Conservation (phyloP, 371 early-diverging fungal genomes). For the Lichtheimia ornata region DNA sequence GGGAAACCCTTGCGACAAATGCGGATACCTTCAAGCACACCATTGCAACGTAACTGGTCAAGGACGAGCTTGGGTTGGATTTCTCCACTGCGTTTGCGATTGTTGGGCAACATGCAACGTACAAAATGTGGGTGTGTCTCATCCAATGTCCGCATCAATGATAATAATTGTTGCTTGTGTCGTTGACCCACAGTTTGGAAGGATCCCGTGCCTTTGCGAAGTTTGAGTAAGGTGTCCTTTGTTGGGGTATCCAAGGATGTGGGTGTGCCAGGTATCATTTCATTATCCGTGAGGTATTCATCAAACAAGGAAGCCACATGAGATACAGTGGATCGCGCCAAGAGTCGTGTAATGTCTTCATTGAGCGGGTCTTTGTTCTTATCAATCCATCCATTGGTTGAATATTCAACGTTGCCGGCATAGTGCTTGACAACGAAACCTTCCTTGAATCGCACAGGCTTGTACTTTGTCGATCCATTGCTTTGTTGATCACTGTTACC, state of each 20-base stretch:
- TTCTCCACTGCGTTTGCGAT: constrained; percentile 87
- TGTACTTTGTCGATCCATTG: constrained; percentile 66
- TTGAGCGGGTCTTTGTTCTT: constrained; percentile 99
- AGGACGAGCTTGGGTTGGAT: constrained; percentile 87
- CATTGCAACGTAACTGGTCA: constrained; percentile 98
- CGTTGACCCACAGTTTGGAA: constrained; percentile 97
- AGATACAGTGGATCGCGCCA: constrained; percentile 82
- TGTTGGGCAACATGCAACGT: constrained; percentile 99
- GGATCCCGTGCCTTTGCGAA: constrained; percentile 67
- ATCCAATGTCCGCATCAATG: constrained; percentile 90
- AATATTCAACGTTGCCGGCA: constrained; percentile 98
- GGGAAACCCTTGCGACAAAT: constrained; percentile 99
- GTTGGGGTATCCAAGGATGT: constrained; percentile 3
- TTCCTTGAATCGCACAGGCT: constrained; percentile 84
- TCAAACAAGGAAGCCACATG: constrained; percentile 82
- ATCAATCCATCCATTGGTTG: constrained; percentile 95
- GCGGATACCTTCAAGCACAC: constrained; percentile 99
- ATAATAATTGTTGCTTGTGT: constrained; percentile 94
- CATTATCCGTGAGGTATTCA: constrained; percentile 75
- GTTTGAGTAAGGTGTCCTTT: constrained; percentile 23
- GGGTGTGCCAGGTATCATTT: constrained; percentile 23
- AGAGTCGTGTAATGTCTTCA: constrained; percentile 89
- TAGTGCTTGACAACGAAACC: constrained; percentile 97
- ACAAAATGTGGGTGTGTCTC: constrained; percentile 99
- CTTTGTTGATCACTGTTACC: constrained; percentile 57